Percentiles rank a stretch among this genome's conserved stretches.
These are phyloP conservation scores for Vaccinium myrtillus DNA, from an alignment of 148 eudicot genomes.

Conservation along the genomic window DNA sequence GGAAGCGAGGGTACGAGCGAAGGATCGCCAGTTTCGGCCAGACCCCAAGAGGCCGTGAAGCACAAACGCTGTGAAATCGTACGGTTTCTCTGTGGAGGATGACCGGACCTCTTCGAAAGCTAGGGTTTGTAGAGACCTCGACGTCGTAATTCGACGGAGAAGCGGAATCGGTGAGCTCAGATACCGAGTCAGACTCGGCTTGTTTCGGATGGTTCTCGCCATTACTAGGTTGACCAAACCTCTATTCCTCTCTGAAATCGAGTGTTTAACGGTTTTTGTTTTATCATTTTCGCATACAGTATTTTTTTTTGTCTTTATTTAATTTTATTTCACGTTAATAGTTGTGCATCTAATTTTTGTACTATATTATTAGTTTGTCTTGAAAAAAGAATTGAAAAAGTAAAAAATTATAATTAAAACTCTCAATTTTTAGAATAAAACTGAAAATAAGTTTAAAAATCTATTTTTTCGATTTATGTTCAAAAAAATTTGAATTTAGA, in stretches of 20 bases:
- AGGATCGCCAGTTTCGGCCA: conserved; percentile 90
- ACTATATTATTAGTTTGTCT: too few species aligned
- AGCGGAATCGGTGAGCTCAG: conserved; percentile 19
- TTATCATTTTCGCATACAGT: too few species aligned
- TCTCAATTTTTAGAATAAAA: too few species aligned
- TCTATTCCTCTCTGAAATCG: neutral
- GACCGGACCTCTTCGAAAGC: conserved; percentile 76
- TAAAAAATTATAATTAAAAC: too few species aligned
- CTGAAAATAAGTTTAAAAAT: too few species aligned
- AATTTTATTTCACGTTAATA: too few species aligned
- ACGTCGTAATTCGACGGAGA: conserved; percentile 25
- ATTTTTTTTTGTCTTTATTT: too few species aligned
- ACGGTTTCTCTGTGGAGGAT: conserved; percentile 37
- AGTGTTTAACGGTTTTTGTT: neutral
- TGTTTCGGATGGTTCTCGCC: conserved; percentile 43
- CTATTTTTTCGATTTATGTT: too few species aligned
- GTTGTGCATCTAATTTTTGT: too few species aligned
- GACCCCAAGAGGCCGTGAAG: conserved; percentile 91
- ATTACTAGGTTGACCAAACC: conserved; percentile 18
- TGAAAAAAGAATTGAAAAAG: too few species aligned
- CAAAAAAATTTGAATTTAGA: too few species aligned
- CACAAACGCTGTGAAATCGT: conserved; percentile 56
- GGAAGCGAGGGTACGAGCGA: conserved; percentile 64
- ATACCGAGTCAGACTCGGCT: conserved; percentile 33
- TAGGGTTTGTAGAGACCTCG: conserved; percentile 57